Evolutionary conservation across 2,329 filamentous ascomycete genomes (phyloP), one percentile per base, ranked within the genome.

Genomic region (Fusarium torreyae): DNA sequence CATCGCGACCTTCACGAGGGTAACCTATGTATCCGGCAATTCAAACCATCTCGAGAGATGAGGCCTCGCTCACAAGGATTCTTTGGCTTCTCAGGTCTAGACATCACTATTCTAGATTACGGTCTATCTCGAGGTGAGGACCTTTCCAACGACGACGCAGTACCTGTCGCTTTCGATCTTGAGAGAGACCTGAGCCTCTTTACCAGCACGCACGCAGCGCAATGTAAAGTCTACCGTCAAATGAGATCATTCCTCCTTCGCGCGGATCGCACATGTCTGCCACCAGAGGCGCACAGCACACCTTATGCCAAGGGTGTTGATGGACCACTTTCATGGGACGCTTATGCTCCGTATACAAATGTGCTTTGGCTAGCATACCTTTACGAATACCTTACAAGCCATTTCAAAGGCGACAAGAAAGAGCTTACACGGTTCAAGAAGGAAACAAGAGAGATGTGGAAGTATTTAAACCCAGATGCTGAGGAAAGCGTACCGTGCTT

Each of bases 1-100:
- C 89, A 91, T 71, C 86, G 89, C 7, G 89, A 91, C 70, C 80
- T 91, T 6, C 89, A 91, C 69, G 88, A 91, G 67, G 88, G 88
- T 6, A 91, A 91, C 68, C 77, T 91, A 17, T 91, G 89, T 66
- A 82, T 91, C 48, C 82, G 84, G 5, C 83, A 82, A 53, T 77
- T 80, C 1, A 74, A 79, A 4, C 70, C 81, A 4, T 72, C 81
- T 1, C 73, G 73, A 10, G 71, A 78, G 3, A 77, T 76, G 34
- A 75, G 76, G 6, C 67, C 77, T 43, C 72, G 72, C 15, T 74
- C 77, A 5, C 67, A 54, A 0, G 77, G 81, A 4, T 79, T 81
- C 50, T 89, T 89, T 75, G 88, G 88, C 28, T 86, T 82, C 68
- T 90, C 88, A 0, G 88, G 88, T 2, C 79, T 90, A 6, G 87